Base-by-base conservation (phyloP, 176 grass and related monocot genomes). In the Chrysopogon serrulatus region DNA sequence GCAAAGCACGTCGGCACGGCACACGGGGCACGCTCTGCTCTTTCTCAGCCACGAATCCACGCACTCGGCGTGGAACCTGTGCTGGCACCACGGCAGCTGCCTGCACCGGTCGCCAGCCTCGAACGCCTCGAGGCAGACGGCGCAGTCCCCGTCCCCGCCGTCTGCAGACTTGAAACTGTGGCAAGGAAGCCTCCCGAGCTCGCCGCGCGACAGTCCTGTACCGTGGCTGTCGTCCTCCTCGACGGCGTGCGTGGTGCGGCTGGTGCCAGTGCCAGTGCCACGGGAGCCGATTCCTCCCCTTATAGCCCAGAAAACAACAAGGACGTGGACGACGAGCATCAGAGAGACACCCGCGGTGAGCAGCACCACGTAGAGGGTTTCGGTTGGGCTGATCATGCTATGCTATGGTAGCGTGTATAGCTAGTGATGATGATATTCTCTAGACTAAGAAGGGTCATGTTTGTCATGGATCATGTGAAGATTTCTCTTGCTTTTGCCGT, bases 11-110 rank as follows among this genome's bases (percentile, higher is more conserved):
- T 66, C 19, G 13, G 77, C 40, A 14, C 94, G 94, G 45, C 91
- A 96, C 15, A 91, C 70, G 19, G 94, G 94, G 80, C 94, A 96
- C 17, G 65, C 26, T 0, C 80, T 18, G 64, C 72, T 79, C 71
- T 89, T 96, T 80, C 64, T 67, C 53, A 93, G 43, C 94, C 94
- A 96, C 56, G 83, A 68, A 65, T 93, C 94, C 15, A 96, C 84
- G 30, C 94, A 96, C 68, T 68, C 6, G 10, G 81, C 73, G 72
- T 96, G 94, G 78, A 96, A 96, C 65, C 88, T 77, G 61, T 96
- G 91, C 62, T 65, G 42, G 84, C 94, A 96, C 81, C 80, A 56
- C 9, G 88, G 86, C 42, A 96, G 67, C 45, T 37, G 76, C 76
- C 86, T 74, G 86, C 88, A 93, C 73, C 57, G 77, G 10, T 96